These are phyloP conservation scores for Clausena lansium DNA, from an alignment of 345 rosid species.

Conservation along the genomic window DNA sequence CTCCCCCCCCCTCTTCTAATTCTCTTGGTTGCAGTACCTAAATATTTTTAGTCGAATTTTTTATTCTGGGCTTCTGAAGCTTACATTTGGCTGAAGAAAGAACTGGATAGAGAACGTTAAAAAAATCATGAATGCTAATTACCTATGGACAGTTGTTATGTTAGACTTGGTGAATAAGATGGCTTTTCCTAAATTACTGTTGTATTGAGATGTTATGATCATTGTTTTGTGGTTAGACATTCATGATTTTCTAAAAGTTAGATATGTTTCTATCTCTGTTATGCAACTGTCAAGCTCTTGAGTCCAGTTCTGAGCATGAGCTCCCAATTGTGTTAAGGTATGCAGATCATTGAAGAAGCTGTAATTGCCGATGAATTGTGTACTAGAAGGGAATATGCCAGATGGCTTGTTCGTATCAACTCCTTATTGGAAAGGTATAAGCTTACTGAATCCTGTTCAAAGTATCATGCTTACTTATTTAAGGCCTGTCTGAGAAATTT, in stretches of 20 bases:
- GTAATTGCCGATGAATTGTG: slow-evolving; percentile 63
- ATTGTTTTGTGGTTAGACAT: slow-evolving; percentile 3
- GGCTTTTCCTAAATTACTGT: background rate
- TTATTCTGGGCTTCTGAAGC: background rate
- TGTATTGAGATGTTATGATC: background rate
- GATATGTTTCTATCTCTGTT: background rate
- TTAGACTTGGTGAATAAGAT: background rate
- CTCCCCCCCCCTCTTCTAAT: too few species aligned
- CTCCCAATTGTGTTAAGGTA: slow-evolving; percentile 34
- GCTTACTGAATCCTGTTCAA: slow-evolving; percentile 1
- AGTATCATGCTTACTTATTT: slow-evolving; percentile 14
- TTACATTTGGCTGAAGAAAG: slow-evolving; percentile 1
- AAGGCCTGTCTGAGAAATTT: slow-evolving; percentile 13
- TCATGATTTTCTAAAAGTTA: slow-evolving; percentile 5
- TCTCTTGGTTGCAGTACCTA: background rate
- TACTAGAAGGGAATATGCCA: slow-evolving; percentile 81
- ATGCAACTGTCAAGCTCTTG: background rate
- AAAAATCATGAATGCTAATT: background rate
- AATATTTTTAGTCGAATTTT: background rate
- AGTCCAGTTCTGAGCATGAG: slow-evolving; percentile 52
- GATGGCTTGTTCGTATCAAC: slow-evolving; percentile 72
- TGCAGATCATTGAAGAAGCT: slow-evolving; percentile 75
- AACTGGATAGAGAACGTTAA: background rate
- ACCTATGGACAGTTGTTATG: background rate
- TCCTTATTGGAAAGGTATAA: slow-evolving; percentile 70